Base-by-base conservation (phyloP, 495 filamentous ascomycete genomes). In the Pseudoneurospora amorphoporcata region DNA sequence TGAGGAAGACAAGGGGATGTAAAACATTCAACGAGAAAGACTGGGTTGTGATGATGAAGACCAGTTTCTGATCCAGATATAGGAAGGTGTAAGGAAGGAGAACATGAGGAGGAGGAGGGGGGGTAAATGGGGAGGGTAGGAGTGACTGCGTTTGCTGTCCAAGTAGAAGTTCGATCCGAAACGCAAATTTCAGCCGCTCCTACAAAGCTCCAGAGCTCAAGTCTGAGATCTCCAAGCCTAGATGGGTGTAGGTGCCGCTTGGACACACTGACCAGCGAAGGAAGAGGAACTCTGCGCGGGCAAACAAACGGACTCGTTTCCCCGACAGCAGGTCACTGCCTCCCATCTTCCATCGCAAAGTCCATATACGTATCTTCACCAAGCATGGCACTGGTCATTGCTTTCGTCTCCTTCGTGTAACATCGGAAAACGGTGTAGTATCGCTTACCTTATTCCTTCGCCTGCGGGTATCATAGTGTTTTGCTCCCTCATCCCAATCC, bases 391-490 rank as follows among this genome's bases (percentile, higher is more conserved):
- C 58, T 19, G 9, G 35, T 3, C 69, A 73, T 71, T 41, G 37
- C 14, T 16, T 68, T 2, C 23, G n/a, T 43, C 4, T 3, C 45
- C 53, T 65, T 65, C 8, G 14, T 2, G 23, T 12, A 12, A 19
- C 4, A 23, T 23, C 14, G 38, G 29, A 9, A 45, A 69, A 38
- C 1, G 35, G 53, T 8, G 14, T 38, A n/a, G 23, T 9, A 35
- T 12, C 38, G 39, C 78, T 79, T 70, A 79, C 78, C 76, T 61
- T 39, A 6, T 70, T 40, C 43, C 71, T 70, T 39, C 68, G 73
- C 37, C 69, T 74, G 70, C 71, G 58, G 53, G 53, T 41, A 39
- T n/a, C 61, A 47, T 68, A 17, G 12, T 32, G 23, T 68, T 39
- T 14, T 72, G 69, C 9, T 72, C 29, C 17, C 69, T 70, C 38